Evolutionary conservation across 768 basidiomycete genomes (phyloP), one percentile per base, ranked within the genome.

Genomic region (Boletus sp.): DNA sequence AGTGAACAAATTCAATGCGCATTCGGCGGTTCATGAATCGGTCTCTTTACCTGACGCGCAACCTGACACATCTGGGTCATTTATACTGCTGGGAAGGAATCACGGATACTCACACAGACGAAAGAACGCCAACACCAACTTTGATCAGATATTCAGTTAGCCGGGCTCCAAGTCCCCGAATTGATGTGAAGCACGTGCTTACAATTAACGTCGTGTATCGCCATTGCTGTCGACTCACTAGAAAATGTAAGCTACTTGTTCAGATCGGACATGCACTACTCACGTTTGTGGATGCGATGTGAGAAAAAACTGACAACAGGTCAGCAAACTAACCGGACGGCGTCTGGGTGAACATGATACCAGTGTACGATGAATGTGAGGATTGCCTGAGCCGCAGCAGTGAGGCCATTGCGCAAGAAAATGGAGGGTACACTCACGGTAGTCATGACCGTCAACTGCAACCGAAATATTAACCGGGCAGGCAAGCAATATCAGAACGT

Each of bases 331-430:
- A 42, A 29, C 30, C 15, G 4, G n/a, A 5, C 1, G 1, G 17
- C 24, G 5, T 37, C 7, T 5, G 12, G 1, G 24, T 9, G 24
- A 39, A 45, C 14, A n/a, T 51, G 73, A 32, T 56, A 81, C 80
- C 80, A 78, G 56, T 83, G 81, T 5, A 83, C 80, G 28, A 81
- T 70, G 50, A 81, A 76, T 0, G 80, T 82, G 32, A 80, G 67
- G 29, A 78, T 61, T 1, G 79, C 80, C 80, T 60, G 74, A 74
- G 71, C 0, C 71, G 66, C 20, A 70, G 3, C 2, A 49, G 32
- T 60, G 30, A 51, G 50, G 11, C 3, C 29, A 28, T 2, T 24
- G 35, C 7, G 8, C 17, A 51, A 36, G 41, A 39, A 1, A n/a
- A 49, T n/a, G 40, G 5, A 14, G 3, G 4, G 12, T 14, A 18